Evolutionary conservation across 2,329 filamentous ascomycete species (phyloP).

Genomic region (Dryadomyces quercus-mongolicae): DNA sequence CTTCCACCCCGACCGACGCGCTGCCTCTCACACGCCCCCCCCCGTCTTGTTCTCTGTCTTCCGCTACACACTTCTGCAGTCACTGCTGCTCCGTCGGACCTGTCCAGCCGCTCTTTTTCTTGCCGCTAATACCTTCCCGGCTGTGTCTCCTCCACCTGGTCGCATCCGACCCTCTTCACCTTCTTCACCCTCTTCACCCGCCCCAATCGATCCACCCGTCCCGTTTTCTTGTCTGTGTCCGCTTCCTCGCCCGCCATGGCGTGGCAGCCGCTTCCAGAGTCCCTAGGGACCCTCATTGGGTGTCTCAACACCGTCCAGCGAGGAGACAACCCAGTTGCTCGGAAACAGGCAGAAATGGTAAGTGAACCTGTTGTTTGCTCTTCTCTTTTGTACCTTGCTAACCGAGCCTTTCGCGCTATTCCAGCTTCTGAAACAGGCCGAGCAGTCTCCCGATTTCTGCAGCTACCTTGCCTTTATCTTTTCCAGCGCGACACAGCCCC

Average conservation of each 20-base stretch:
- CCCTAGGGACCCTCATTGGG: slow-evolving; percentile 75
- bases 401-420: neutral
- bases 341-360: slow-evolving; percentile 84
- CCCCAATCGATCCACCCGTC: neutral
- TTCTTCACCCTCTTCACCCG: neutral
- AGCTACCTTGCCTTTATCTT: slow-evolving; percentile 94
- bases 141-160: neutral
- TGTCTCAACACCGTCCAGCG: slow-evolving; percentile 49
- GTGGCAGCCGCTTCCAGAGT: slow-evolving; percentile 86
- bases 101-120: neutral
- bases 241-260: slow-evolving; percentile 45
- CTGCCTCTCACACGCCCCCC: neutral
- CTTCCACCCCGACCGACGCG: neutral
- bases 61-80: neutral
- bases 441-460: slow-evolving; percentile 81
- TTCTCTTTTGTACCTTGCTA: neutral
- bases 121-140: neutral
- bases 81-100: neutral
- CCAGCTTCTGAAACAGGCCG: slow-evolving; percentile 88
- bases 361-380: slow-evolving; percentile 23
- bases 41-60: neutral
- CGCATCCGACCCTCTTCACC: neutral
- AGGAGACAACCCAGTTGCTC: slow-evolving; percentile 49
- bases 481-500: slow-evolving; percentile 53
- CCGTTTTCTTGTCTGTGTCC: neutral